Percentiles rank a stretch among this genome's conserved stretches.
These are phyloP conservation scores for Citrus hindsii DNA, from an alignment of 345 rosid genomes.

Conservation along the genomic window DNA sequence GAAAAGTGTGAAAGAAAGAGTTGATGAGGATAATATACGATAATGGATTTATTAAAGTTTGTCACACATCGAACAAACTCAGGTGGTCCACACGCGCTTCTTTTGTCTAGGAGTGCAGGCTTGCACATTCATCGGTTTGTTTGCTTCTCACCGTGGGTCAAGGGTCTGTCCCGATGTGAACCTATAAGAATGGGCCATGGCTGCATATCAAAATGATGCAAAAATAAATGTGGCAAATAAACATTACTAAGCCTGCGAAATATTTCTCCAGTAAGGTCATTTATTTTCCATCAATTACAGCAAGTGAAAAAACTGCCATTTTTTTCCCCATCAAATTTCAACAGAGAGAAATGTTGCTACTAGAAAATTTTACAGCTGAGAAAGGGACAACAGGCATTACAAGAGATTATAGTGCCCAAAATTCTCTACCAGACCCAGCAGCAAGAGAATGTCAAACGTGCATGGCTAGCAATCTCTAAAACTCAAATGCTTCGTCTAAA, in stretches of 20 bases:
- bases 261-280: no score
- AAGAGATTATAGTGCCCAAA: background rate
- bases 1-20: background rate
- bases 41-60: background rate
- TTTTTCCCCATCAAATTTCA: background rate
- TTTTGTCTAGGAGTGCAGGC: background rate
- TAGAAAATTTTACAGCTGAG: background rate
- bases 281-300: background rate
- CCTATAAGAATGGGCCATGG: background rate
- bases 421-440: background rate
- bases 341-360: background rate
- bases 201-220: no score
- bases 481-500: background rate
- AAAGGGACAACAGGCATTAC: background rate
- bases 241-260: no score
- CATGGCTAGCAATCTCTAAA: background rate
- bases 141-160: background rate
- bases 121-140: background rate
- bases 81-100: slow-evolving; percentile 4
- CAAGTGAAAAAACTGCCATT: background rate
- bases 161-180: background rate
- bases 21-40: background rate
- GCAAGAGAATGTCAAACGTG: no score
- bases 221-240: no score
- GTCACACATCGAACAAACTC: background rate